Percentiles rank a stretch among this genome's conserved stretches.
Conservation (phyloP, 164 flowering plant genomes). For the Liquidambar formosana region DNA sequence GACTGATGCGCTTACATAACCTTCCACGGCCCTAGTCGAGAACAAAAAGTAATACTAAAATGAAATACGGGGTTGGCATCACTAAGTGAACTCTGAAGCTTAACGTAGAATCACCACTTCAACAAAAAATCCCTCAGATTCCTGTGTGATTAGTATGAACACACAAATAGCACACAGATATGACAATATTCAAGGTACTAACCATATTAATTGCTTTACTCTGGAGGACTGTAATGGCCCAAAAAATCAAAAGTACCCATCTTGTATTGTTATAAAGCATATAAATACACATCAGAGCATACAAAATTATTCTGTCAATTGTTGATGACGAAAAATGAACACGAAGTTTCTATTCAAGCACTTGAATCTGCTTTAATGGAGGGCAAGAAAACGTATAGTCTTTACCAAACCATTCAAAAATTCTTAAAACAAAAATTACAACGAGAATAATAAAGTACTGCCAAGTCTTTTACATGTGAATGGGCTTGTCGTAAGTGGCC, state of each 20-base stretch:
- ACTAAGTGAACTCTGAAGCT: too few relatives aligned
- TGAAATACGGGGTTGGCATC: too few relatives aligned
- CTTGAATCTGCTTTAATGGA: background rate
- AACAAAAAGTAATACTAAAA: too few relatives aligned
- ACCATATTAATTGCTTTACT: too few relatives aligned
- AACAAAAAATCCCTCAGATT: too few relatives aligned
- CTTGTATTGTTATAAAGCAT: conserved; percentile 4
- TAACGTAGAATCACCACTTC: too few relatives aligned
- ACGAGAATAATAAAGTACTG: background rate
- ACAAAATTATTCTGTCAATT: conserved; percentile 6
- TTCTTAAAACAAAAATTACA: conserved; percentile 11
- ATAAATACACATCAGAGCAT: background rate
- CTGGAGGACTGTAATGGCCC: too few relatives aligned
- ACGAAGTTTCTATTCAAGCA: conserved; percentile 11
- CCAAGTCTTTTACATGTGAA: conserved; percentile 58
- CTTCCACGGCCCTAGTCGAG: too few relatives aligned
- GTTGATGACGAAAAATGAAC: background rate
- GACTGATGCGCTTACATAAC: too few relatives aligned
- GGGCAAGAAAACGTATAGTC: conserved; percentile 4
- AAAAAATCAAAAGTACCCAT: background rate
- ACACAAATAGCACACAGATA: too few relatives aligned
- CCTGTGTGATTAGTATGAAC: too few relatives aligned
- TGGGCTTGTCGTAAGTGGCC: conserved; percentile 97
- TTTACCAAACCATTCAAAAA: conserved; percentile 9
- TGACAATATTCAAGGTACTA: too few relatives aligned